Percentiles rank a stretch among this genome's conserved stretches.
phyloP scores from a whole-genome alignment of 2,329 filamentous ascomycete species.

The Stemphylium lycopersici region DNA sequence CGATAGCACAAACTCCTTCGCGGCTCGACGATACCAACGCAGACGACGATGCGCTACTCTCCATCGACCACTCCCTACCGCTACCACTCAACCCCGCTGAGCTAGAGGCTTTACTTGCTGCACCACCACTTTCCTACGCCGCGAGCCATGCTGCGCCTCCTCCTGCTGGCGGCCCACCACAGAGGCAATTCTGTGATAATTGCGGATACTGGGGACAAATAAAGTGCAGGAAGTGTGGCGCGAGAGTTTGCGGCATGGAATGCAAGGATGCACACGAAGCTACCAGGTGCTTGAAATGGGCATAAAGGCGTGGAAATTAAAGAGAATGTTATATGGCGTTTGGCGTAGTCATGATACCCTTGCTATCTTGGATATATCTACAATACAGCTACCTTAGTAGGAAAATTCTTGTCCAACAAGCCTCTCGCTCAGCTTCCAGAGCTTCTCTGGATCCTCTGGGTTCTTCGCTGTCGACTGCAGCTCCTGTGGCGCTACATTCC shows the following conservation, averaged over 20 bases:
- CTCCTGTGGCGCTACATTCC: conserved; percentile 20
- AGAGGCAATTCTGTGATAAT: conserved; percentile 74
- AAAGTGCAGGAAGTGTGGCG: conserved; percentile 78
- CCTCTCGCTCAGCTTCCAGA: conserved; percentile 44
- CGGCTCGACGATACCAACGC: conserved; percentile 23
- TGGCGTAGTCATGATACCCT: conserved; percentile 22
- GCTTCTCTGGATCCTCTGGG: conserved; percentile 31
- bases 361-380: neutral
- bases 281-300: conserved; percentile 60
- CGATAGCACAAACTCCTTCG: conserved; percentile 8
- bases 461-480: conserved; percentile 28
- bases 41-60: conserved; percentile 62
- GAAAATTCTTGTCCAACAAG: conserved; percentile 37
- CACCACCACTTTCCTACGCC: conserved; percentile 70
- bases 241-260: conserved; percentile 75
- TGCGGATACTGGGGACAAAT: conserved; percentile 84
- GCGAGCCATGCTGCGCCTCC: conserved; percentile 61
- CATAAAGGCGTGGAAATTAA: conserved; percentile 16
- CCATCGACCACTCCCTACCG: conserved; percentile 61
- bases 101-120: conserved; percentile 67
- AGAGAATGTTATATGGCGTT: neutral
- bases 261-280: conserved; percentile 75
- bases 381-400: conserved; percentile 19
- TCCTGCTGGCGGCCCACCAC: conserved; percentile 54
- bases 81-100: conserved; percentile 64